phyloP scores from a whole-genome alignment of 2,329 filamentous ascomycete genomes.

The Parascedosporium putredinis region DNA sequence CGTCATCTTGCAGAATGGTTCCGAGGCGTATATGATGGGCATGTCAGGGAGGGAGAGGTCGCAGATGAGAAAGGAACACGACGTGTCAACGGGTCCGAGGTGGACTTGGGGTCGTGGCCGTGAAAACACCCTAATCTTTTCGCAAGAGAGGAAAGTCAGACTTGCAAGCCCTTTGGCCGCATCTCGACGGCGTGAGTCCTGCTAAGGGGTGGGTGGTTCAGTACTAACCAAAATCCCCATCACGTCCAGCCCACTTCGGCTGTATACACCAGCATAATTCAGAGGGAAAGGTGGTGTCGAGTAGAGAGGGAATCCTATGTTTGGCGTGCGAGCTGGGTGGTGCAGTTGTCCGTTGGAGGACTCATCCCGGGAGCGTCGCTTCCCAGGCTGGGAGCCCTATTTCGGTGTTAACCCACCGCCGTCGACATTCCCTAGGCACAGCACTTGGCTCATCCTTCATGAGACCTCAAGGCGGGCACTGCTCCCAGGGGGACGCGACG shows the following conservation, averaged over 20 bases:
- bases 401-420: background rate
- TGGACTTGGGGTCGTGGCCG: constrained; percentile 66
- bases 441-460: no score
- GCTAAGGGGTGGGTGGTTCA: background rate
- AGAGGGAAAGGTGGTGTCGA: constrained; percentile 20
- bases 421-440: no score
- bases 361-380: background rate
- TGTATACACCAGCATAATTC: constrained; percentile 47
- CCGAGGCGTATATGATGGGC: constrained; percentile 77
- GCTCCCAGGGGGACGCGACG: no score
- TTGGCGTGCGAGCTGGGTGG: background rate
- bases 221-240: constrained; percentile 43
- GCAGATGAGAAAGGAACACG: constrained; percentile 74
- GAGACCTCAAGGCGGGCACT: no score
- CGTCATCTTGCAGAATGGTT: constrained; percentile 67
- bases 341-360: background rate
- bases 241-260: constrained; percentile 43
- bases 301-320: background rate
- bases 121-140: constrained; percentile 44
- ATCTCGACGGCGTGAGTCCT: constrained; percentile 1
- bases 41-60: constrained; percentile 63
- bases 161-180: constrained; percentile 12
- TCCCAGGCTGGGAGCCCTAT: background rate
- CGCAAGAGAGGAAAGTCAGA: constrained; percentile 35
- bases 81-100: constrained; percentile 73